Percentiles rank a stretch among this genome's conserved stretches.
Conservation (phyloP, 2,329 filamentous ascomycete genomes). For the Aspergillus uvarum region DNA sequence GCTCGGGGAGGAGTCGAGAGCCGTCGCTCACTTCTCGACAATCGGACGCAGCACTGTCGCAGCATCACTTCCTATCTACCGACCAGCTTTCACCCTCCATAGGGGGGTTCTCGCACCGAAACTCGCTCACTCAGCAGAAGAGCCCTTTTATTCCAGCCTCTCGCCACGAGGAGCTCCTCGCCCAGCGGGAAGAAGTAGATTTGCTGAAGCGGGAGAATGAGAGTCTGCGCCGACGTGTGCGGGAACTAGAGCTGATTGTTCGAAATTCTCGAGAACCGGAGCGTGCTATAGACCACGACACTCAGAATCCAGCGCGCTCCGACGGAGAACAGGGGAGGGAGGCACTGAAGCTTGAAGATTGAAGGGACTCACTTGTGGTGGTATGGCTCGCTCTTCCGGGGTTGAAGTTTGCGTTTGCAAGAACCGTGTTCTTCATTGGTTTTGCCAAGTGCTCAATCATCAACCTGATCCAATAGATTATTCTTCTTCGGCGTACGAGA, state of each 20-base stretch:
- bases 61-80: constrained; percentile 26
- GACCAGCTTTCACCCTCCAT: constrained; percentile 29
- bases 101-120: constrained; percentile 30
- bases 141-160: constrained; percentile 31
- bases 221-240: constrained; percentile 43
- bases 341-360: not conserved
- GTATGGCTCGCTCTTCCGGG: too few species aligned
- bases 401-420: not conserved
- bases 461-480: not conserved
- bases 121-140: constrained; percentile 31
- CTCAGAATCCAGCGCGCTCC: not conserved
- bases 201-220: constrained; percentile 49
- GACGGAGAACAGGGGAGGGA: constrained; percentile 2
- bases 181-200: constrained; percentile 47
- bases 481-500: not conserved
- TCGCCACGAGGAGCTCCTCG: constrained; percentile 44
- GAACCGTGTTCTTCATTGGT: not conserved
- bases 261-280: constrained; percentile 31
- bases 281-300: constrained; percentile 2
- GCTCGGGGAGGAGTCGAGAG: constrained; percentile 41
- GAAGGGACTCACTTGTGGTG: not conserved
- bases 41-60: constrained; percentile 31
- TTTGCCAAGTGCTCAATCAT: not conserved
- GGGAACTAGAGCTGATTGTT: constrained; percentile 44
- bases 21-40: constrained; percentile 43